Percentiles rank a stretch among this genome's conserved stretches.
Conservation (phyloP, 176 grass and related monocot genomes). For the Cenchrus americanus region DNA sequence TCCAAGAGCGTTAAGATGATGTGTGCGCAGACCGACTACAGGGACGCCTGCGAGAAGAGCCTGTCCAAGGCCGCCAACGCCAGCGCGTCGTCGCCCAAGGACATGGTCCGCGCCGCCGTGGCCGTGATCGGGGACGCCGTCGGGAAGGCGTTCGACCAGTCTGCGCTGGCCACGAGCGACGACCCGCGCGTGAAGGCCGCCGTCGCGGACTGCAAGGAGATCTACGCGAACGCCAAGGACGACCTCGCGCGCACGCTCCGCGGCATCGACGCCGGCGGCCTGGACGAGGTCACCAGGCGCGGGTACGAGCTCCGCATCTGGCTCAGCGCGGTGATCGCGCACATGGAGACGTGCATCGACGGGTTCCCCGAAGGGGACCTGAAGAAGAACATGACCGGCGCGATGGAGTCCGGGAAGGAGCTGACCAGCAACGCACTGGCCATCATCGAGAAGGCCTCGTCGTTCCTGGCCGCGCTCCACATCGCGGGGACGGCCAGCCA, state of each 20-base stretch:
- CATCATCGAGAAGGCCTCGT: slow-evolving; percentile 55
- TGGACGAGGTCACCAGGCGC: slow-evolving; percentile 35
- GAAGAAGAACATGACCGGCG: slow-evolving; percentile 56
- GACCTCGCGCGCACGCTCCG: slow-evolving; percentile 53
- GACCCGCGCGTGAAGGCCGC: slow-evolving; percentile 59
- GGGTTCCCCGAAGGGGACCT: slow-evolving; percentile 73
- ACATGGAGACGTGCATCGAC: slow-evolving; percentile 86
- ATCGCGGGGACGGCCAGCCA: not conserved
- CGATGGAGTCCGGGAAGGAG: slow-evolving; percentile 64
- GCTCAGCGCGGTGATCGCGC: slow-evolving; percentile 72
- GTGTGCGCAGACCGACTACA: slow-evolving; percentile 62
- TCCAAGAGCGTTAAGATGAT: slow-evolving; percentile 57
- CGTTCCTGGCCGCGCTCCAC: slow-evolving; percentile 35
- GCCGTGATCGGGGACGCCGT: slow-evolving; percentile 53
- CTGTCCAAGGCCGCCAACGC: slow-evolving; percentile 53
- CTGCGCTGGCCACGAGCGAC: slow-evolving; percentile 34
- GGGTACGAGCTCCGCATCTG: slow-evolving; percentile 54
- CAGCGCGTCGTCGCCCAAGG: slow-evolving; percentile 56
- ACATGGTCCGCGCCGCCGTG: slow-evolving; percentile 58
- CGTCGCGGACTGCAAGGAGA: slow-evolving; percentile 65
- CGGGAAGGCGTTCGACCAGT: slow-evolving; percentile 39
- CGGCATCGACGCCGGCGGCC: slow-evolving; percentile 41
- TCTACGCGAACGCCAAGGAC: slow-evolving; percentile 45
- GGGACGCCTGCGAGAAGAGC: slow-evolving; percentile 58
- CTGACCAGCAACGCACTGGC: slow-evolving; percentile 75